These are phyloP conservation scores for Prunus campanulata DNA, from an alignment of 306 rosid species.

Conservation along the genomic window DNA sequence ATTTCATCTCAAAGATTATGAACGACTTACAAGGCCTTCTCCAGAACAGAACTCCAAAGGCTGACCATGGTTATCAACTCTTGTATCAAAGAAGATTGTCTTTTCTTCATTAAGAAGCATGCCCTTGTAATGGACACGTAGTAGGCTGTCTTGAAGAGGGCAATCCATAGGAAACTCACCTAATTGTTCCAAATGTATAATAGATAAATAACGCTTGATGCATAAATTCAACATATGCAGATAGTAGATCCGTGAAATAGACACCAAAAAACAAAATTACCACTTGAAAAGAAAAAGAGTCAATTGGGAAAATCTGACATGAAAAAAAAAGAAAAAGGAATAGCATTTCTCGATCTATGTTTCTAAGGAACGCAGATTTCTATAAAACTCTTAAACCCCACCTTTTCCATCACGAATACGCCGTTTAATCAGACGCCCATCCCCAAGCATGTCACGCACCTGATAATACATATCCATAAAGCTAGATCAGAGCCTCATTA, in stretches of 20 bases:
- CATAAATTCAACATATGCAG: not conserved
- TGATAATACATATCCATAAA: constrained; percentile 35
- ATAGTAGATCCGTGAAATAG: not conserved
- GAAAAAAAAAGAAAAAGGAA: not conserved
- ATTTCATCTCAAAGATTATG: constrained; percentile 24
- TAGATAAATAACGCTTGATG: constrained; percentile 14
- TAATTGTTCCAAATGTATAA: constrained; percentile 35
- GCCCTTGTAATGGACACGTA: constrained; percentile 89
- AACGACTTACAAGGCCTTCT: constrained; percentile 88
- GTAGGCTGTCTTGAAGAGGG: constrained; percentile 96
- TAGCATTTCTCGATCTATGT: constrained; percentile 8
- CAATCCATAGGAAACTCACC: constrained; percentile 99
- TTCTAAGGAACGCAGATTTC: constrained; percentile 15
- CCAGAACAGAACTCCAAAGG: constrained; percentile 95
- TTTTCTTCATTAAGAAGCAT: constrained; percentile 66
- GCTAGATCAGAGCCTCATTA: constrained; percentile 16
- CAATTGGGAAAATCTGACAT: not conserved
- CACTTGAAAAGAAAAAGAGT: not conserved
- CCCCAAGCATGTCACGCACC: constrained; percentile 99
- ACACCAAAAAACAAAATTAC: not conserved
- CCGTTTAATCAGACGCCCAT: constrained; percentile 90
- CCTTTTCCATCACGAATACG: constrained; percentile 90
- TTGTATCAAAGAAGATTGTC: constrained; percentile 72
- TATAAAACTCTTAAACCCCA: constrained; percentile 26
- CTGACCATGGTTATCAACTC: constrained; percentile 76